Evolutionary conservation across 2,329 filamentous ascomycete species (phyloP).

Genomic region (Trichoderma semiorbis): DNA sequence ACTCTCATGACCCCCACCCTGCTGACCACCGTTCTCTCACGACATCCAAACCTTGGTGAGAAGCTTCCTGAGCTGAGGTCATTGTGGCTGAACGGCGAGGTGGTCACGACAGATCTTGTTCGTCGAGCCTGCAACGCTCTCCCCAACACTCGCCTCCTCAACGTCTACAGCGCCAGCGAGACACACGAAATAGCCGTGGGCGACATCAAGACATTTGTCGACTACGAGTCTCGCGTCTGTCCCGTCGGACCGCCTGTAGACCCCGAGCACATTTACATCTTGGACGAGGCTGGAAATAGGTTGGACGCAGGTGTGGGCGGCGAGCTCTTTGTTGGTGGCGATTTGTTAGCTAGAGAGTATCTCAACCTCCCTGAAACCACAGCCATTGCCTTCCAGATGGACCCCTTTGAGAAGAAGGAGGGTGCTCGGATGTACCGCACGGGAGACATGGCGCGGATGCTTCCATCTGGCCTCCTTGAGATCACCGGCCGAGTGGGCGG

Average conservation of each 20-base stretch:
- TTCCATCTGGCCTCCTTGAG: conserved; percentile 66
- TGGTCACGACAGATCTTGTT: conserved; percentile 74
- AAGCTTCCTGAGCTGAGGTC: conserved; percentile 65
- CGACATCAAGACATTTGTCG: conserved; percentile 66
- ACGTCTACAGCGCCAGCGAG: conserved; percentile 79
- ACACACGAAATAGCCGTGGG: conserved; percentile 78
- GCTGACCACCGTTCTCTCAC: conserved; percentile 67
- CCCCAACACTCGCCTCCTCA: conserved; percentile 66
- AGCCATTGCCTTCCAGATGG: conserved; percentile 64
- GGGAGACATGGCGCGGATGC: conserved; percentile 65
- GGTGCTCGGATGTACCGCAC: conserved; percentile 71
- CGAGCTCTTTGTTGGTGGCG: conserved; percentile 74
- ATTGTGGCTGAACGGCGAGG: conserved; percentile 79
- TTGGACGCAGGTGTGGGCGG: conserved; percentile 62
- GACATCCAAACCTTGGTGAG: conserved; percentile 62
- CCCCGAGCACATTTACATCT: conserved; percentile 65
- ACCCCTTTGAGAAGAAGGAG: conserved; percentile 58
- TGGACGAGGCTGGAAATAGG: conserved; percentile 64
- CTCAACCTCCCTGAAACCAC: conserved; percentile 77
- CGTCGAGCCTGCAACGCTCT: conserved; percentile 64
- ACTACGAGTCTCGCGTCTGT: conserved; percentile 62
- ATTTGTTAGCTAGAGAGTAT: conserved; percentile 70
- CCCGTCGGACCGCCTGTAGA: conserved; percentile 70
- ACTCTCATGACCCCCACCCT: conserved; percentile 82
- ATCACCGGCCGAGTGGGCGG: conserved; percentile 73